Base-by-base conservation (phyloP, 306 rosid species). In the Lupinus albus region DNA sequence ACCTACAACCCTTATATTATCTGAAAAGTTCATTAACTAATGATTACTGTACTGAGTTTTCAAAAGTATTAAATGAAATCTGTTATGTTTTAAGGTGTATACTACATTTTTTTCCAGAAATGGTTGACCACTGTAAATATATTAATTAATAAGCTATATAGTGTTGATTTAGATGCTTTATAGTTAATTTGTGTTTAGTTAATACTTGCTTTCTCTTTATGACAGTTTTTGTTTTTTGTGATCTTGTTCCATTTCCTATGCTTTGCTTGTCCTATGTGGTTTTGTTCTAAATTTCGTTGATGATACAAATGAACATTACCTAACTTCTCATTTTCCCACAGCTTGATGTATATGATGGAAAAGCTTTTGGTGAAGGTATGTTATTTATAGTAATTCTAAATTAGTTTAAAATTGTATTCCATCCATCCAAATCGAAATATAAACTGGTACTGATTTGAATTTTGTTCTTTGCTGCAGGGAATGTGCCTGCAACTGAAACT, bases 311-410 rank as follows among this genome's bases (percentile, higher is more conserved):
- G 30, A 25, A 25, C 30, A 25, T 25, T 3, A 25, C 30, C 30
- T 25, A 25, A 21, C 28, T 21, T 68, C 18, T 59, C 38, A 11
- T 63, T 46, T 25, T 25, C 30, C 38, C 6, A 47, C 94, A 93
- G 98, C 98, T 93, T 60, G 98, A 89, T 74, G 35, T 78, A 13
- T 76, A 83, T 68, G 96, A 93, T 54, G 99, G 99, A 61, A 86
- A 83, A 83, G 87, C 85, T 78, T 71, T 80, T 53, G 85, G 71
- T 47, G 95, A 86, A 89, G 96, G 98, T 93, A 82, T 79, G 87
- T 52, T 61, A 42, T 61, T 71, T 30, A 11, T 28, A 33, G 13
- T 56, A 38, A 45, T 56, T 75, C 61, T 14, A 35, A 73, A 45
- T 64, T 62, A 59, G 42, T 67, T 5, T 6, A 42, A 21, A 20